Evolutionary conservation across 2,329 filamentous ascomycete genomes (phyloP).

Genomic region (Fusarium sp.): DNA sequence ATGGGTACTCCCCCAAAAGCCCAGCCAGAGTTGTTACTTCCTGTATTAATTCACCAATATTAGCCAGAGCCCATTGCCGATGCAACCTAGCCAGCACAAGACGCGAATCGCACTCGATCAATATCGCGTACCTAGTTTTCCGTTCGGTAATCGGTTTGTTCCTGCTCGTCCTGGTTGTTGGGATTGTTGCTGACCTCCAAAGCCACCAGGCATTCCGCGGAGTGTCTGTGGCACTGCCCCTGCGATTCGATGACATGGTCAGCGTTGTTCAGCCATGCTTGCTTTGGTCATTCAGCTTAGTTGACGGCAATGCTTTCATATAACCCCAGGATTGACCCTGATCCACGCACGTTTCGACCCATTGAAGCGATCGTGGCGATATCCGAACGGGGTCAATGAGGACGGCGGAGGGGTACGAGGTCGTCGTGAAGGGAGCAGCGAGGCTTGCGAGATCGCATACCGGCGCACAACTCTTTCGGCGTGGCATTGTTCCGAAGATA

Average conservation of each 20-base stretch:
- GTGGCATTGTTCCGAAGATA: constrained; percentile 15
- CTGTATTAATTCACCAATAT: constrained; percentile 47
- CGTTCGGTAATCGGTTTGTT: constrained; percentile 69
- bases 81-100: constrained; percentile 18
- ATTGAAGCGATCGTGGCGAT: constrained; percentile 29
- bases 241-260: constrained; percentile 47
- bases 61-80: constrained; percentile 29
- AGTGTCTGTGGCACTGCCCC: constrained; percentile 69
- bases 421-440: constrained; percentile 22
- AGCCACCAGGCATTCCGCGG: constrained; percentile 68
- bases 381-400: constrained; percentile 22
- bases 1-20: constrained; percentile 71
- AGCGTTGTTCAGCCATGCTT: constrained; percentile 40
- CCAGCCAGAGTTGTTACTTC: constrained; percentile 66
- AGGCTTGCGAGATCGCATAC: constrained; percentile 22
- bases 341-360: constrained; percentile 17
- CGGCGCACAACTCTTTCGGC: constrained; percentile 26
- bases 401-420: constrained; percentile 31
- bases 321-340: neutral
- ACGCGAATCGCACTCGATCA: constrained; percentile 3
- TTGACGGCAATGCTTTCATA: constrained; percentile 9
- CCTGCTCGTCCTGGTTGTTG: constrained; percentile 62
- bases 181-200: constrained; percentile 66
- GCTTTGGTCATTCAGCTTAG: constrained; percentile 18
- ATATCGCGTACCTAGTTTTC: constrained; percentile 65